phyloP scores from a whole-genome alignment of 208 protist species.

The Leishmania tropica region DNA sequence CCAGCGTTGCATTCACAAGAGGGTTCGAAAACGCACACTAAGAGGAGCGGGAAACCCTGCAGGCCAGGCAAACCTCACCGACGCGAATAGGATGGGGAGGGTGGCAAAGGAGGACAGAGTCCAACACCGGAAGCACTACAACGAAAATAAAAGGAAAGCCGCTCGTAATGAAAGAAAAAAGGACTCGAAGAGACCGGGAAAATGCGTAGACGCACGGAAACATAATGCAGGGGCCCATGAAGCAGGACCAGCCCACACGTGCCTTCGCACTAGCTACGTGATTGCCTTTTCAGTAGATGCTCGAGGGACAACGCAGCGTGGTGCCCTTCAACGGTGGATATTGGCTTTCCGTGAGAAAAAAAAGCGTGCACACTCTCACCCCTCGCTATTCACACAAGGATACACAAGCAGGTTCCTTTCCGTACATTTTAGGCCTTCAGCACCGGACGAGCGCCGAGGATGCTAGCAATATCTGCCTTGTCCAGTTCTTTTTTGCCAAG shows the following conservation, averaged over 20 bases:
- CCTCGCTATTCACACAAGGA: too few species aligned
- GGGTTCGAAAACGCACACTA: not conserved
- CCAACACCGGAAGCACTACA: not conserved
- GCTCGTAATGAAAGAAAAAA: not conserved
- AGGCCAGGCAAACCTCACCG: not conserved
- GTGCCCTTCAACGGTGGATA: not conserved
- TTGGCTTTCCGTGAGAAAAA: not conserved
- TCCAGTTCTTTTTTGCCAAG: conserved; percentile 90
- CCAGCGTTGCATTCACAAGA: not conserved
- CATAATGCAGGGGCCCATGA: not conserved
- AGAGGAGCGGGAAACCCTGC: not conserved
- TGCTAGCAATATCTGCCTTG: conserved; percentile 69
- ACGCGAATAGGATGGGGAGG: not conserved
- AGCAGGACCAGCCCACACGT: not conserved
- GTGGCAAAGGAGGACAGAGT: not conserved
- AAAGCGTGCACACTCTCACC: too few species aligned
- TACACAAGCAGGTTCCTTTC: too few species aligned
- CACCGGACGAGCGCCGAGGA: conserved; percentile 74
- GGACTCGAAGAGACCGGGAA: not conserved
- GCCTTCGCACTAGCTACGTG: not conserved
- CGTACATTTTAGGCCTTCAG: not conserved
- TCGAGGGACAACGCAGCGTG: not conserved
- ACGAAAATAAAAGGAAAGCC: not conserved
- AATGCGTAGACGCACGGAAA: not conserved
- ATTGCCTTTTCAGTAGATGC: not conserved